Conservation (phyloP, 2,329 filamentous ascomycete species). For the Aureobasidium vineae region DNA sequence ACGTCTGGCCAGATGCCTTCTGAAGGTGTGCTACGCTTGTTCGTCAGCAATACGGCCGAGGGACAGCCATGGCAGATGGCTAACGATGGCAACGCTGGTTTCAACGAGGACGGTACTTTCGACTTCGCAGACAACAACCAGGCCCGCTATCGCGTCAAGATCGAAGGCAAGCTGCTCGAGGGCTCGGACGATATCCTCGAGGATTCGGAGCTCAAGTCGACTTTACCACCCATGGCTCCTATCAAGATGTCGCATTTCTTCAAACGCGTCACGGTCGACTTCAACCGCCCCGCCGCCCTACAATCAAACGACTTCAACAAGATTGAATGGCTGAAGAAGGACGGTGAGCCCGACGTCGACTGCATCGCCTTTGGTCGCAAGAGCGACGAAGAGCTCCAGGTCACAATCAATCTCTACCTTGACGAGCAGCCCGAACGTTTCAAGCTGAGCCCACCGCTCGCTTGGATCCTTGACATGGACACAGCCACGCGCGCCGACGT, state of each 20-base stretch:
- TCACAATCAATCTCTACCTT: conserved; percentile 79
- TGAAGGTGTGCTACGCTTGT: conserved; percentile 82
- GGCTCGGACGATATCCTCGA: conserved; percentile 53
- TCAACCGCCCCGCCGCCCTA: conserved; percentile 59
- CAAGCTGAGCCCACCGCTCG: conserved; percentile 71
- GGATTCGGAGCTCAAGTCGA: conserved; percentile 29
- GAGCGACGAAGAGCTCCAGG: conserved; percentile 88
- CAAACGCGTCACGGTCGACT: conserved; percentile 68
- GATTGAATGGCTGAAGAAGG: conserved; percentile 81
- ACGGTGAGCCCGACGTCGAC: conserved; percentile 72
- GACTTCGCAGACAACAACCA: conserved; percentile 76
- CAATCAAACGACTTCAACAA: conserved; percentile 61
- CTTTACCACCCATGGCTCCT: conserved; percentile 5
- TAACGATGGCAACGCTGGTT: conserved; percentile 43
- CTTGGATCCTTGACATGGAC: conserved; percentile 79
- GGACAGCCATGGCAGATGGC: conserved; percentile 89
- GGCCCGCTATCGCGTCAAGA: conserved; percentile 84
- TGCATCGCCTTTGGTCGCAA: conserved; percentile 87
- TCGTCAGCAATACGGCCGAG: conserved; percentile 92
- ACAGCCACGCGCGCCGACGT: conserved; percentile 86
- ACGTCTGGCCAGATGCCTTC: conserved; percentile 21
- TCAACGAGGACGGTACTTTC: conserved; percentile 68
- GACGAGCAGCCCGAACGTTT: conserved; percentile 87
- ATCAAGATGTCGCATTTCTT: conserved; percentile 66
- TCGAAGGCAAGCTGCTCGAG: conserved; percentile 76